phyloP scores from a whole-genome alignment of 345 rosid species.

The Eucalyptus microcorys region DNA sequence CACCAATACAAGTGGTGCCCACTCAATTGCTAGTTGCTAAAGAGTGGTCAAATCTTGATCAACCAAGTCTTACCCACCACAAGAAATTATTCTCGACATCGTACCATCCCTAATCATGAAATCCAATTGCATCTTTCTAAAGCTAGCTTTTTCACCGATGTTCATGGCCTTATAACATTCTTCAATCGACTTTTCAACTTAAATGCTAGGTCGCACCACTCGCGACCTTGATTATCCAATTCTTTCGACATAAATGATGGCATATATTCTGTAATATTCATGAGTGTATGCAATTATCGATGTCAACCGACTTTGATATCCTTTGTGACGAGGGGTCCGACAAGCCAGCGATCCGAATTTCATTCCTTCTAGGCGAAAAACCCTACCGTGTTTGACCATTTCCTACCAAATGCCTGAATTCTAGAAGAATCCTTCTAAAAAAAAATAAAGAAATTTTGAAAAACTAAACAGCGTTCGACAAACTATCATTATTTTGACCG shows the following conservation, averaged over 20 bases:
- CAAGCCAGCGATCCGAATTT: not conserved
- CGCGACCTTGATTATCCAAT: fast-evolving
- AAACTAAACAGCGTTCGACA: not conserved
- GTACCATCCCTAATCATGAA: fast-evolving
- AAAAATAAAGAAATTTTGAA: not conserved
- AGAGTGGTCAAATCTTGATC: not conserved
- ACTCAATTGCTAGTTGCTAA: not conserved
- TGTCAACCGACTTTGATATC: not conserved
- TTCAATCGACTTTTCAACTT: not conserved
- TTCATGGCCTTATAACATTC: not conserved
- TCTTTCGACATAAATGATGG: not conserved
- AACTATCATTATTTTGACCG: not conserved
- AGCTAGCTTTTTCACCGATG: not conserved
- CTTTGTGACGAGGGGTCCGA: not conserved
- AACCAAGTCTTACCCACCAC: not conserved
- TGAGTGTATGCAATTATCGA: not conserved
- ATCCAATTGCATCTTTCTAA: not conserved
- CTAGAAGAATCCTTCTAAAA: not conserved
- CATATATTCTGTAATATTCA: not conserved
- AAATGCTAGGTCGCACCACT: not conserved
- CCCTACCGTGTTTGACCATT: not conserved
- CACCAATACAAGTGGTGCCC: not conserved
- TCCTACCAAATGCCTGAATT: not conserved
- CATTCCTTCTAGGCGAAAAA: not conserved
- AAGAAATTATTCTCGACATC: not conserved